A percentile compares a stretch with the other conserved stretches of the same genome.
Evolutionary conservation across 306 rosid genomes (phyloP).

Genomic region (Vigna trinervia): DNA sequence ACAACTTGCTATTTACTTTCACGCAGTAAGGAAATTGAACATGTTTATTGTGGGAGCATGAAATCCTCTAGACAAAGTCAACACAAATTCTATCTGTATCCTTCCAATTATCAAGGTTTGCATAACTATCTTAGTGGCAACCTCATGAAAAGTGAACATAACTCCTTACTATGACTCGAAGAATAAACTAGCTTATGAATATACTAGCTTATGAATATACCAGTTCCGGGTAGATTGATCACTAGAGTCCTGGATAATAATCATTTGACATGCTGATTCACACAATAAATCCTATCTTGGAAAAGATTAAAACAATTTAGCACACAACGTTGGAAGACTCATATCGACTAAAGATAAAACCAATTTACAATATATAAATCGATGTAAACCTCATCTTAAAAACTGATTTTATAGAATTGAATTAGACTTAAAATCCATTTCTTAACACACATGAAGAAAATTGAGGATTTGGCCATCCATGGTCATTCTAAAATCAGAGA

Average conservation of each 20-base stretch:
- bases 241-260: not conserved
- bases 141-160: not conserved
- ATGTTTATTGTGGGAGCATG: conserved; percentile 5
- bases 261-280: not conserved
- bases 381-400: too few relatives aligned
- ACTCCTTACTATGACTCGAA: not conserved
- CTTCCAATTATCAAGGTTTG: too few relatives aligned
- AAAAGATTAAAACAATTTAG: not conserved
- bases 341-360: too few relatives aligned
- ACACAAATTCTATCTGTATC: conserved; percentile 8
- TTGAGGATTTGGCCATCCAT: not conserved
- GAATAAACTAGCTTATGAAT: not conserved
- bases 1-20: not conserved
- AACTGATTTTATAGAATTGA: too few relatives aligned
- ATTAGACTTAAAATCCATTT: too few relatives aligned
- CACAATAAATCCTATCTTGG: not conserved
- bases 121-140: not conserved
- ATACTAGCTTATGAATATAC: not conserved
- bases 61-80: not conserved
- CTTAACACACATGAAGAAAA: not conserved
- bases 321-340: not conserved
- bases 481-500: conserved; percentile 3
- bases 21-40: conserved; percentile 7
- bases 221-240: conserved; percentile 4
- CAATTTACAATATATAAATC: too few relatives aligned